Conservation (phyloP, 805 yeast species). For the Nakazawaea anatomiae region DNA sequence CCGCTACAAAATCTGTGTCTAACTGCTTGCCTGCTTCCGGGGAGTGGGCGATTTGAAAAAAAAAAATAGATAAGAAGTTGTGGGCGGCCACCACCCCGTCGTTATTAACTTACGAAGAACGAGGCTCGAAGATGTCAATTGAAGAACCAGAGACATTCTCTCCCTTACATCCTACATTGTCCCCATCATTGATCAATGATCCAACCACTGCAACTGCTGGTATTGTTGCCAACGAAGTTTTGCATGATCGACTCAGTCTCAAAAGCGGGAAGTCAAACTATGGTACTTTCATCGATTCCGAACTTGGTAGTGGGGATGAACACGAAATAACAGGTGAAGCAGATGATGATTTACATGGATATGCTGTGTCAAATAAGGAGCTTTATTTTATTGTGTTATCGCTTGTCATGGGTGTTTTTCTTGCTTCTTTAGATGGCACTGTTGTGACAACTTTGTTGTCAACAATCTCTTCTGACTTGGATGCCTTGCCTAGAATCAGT, state of each 20-base stretch:
- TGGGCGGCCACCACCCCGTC: background rate
- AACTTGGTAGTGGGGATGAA: background rate
- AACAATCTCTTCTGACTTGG: constrained; percentile 62
- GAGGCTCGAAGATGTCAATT: no score
- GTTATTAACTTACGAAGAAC: no score
- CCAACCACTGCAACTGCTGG: constrained; percentile 14
- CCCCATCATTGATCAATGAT: constrained; percentile 11
- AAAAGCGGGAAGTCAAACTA: background rate
- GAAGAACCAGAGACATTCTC: background rate
- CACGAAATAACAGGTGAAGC: background rate
- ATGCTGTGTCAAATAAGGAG: constrained; percentile 7
- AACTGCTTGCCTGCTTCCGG: no score
- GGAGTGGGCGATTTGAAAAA: no score
- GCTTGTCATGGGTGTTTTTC: constrained; percentile 28
- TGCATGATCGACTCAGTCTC: constrained; percentile 9
- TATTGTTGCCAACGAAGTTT: constrained; percentile 13
- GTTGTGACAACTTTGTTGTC: constrained; percentile 62
- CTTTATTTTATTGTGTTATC: constrained; percentile 5
- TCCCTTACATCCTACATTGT: constrained; percentile 2
- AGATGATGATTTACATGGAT: constrained; percentile 3
- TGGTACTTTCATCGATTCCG: constrained; percentile 4
- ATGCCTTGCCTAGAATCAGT: constrained; percentile 55
- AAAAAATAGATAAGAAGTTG: no score
- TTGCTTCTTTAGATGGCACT: constrained; percentile 65
- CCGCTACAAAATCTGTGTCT: no score